Conservation (phyloP, 2,329 filamentous ascomycete species). For the Trichoderma guizhouense region DNA sequence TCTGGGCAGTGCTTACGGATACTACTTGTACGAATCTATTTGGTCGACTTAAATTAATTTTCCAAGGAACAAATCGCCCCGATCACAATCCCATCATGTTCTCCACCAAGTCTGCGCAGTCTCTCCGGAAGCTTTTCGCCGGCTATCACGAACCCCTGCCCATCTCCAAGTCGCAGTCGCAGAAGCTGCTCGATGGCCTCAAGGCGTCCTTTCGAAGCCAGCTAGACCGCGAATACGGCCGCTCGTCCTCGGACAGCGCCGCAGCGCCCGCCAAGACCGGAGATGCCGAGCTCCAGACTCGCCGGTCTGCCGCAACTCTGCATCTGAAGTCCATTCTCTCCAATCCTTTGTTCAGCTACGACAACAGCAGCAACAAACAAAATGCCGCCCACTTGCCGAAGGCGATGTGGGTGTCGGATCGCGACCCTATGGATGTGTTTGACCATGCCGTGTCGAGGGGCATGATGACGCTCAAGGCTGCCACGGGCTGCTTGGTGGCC, state of each 20-base stretch:
- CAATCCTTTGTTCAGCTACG: slow-evolving; percentile 52
- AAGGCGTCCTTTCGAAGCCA: slow-evolving; percentile 56
- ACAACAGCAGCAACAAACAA: slow-evolving; percentile 30
- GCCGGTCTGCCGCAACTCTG: slow-evolving; percentile 40
- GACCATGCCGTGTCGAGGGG: slow-evolving; percentile 53
- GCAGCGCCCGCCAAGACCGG: slow-evolving; percentile 21
- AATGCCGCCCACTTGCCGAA: slow-evolving; percentile 23
- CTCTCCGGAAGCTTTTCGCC: slow-evolving; percentile 39
- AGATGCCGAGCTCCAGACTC: slow-evolving; percentile 24
- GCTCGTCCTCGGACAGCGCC: slow-evolving; percentile 29
- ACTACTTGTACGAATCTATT: not conserved
- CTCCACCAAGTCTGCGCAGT: slow-evolving; percentile 37
- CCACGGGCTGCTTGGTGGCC: slow-evolving; percentile 51
- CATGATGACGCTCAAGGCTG: slow-evolving; percentile 53
- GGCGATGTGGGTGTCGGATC: slow-evolving; percentile 21
- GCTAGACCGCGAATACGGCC: slow-evolving; percentile 57
- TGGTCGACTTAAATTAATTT: not conserved
- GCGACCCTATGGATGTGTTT: slow-evolving; percentile 53
- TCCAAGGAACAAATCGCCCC: not conserved
- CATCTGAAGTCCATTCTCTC: slow-evolving; percentile 56
- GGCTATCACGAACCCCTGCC: slow-evolving; percentile 51
- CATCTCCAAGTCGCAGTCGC: slow-evolving; percentile 48
- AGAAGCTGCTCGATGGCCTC: slow-evolving; percentile 53
- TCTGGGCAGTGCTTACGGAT: not conserved
- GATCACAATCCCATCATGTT: slow-evolving; percentile 30